These are phyloP conservation scores for Barnettozyma sp. DNA, from an alignment of 805 yeast genomes.

Conservation along the genomic window DNA sequence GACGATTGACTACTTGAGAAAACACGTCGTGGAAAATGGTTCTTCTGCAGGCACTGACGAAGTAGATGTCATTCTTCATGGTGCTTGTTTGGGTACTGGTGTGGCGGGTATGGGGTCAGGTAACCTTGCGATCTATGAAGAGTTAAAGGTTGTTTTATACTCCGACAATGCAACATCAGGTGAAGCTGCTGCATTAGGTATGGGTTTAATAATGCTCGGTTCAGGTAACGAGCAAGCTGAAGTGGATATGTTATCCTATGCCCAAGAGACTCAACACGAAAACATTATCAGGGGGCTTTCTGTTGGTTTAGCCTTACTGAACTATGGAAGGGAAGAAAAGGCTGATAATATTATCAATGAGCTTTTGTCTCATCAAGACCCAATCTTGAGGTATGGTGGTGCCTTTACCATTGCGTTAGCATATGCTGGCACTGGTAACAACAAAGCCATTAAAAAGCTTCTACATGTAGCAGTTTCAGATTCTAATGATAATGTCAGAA, in stretches of 20 bases:
- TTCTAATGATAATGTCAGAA: slow-evolving; percentile 91
- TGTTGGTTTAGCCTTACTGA: slow-evolving; percentile 79
- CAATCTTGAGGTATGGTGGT: slow-evolving; percentile 91
- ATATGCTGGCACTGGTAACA: slow-evolving; percentile 93
- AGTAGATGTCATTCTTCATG: slow-evolving; percentile 82
- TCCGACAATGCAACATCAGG: slow-evolving; percentile 92
- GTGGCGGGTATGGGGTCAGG: slow-evolving; percentile 94
- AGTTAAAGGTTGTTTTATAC: slow-evolving; percentile 74
- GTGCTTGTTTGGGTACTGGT: slow-evolving; percentile 93
- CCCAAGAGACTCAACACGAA: slow-evolving; percentile 94
- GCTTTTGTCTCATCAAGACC: slow-evolving; percentile 66
- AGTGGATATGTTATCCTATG: slow-evolving; percentile 81
- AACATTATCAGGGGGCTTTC: slow-evolving; percentile 91
- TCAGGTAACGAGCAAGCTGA: slow-evolving; percentile 65
- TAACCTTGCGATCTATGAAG: slow-evolving; percentile 67
- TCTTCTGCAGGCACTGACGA: slow-evolving; percentile 58
- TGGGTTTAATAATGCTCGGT: slow-evolving; percentile 95
- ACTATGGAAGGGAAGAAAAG: slow-evolving; percentile 77
- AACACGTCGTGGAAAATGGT: slow-evolving; percentile 59
- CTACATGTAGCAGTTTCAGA: slow-evolving; percentile 94
- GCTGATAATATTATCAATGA: slow-evolving; percentile 65
- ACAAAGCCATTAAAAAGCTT: slow-evolving; percentile 75
- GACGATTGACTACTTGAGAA: slow-evolving; percentile 69
- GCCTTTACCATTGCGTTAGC: slow-evolving; percentile 92
- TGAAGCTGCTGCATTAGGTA: slow-evolving; percentile 92